Conservation (phyloP, 352 stramenopile genomes). For the Thraustochytrium sp. region DNA sequence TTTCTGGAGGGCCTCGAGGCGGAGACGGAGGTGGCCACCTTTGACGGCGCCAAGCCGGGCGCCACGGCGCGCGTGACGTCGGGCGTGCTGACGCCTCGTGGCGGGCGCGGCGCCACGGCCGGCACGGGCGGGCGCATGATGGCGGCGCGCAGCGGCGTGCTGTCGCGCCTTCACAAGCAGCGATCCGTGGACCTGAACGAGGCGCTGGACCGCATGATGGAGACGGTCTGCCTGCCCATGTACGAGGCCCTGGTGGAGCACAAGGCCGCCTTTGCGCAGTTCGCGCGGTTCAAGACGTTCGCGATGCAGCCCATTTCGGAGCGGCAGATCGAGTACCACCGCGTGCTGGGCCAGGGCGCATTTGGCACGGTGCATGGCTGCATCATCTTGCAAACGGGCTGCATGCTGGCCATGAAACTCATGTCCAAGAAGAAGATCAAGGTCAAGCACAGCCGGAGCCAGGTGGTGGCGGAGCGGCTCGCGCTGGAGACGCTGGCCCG, state of each 20-base stretch:
- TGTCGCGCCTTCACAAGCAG: background rate
- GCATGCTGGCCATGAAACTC: conserved; percentile 96
- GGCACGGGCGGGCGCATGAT: background rate
- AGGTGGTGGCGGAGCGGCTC: conserved; percentile 75
- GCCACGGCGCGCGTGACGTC: background rate
- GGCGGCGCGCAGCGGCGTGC: background rate
- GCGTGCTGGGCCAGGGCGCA: conserved; percentile 88
- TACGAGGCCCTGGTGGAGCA: conserved; percentile 40
- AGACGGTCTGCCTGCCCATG: background rate
- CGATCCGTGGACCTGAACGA: conserved; percentile 24
- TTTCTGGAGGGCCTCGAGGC: background rate
- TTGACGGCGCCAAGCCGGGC: background rate
- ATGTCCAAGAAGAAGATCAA: conserved; percentile 92
- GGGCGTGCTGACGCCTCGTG: background rate
- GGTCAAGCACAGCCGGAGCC: conserved; percentile 81
- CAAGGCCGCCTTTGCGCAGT: conserved; percentile 28
- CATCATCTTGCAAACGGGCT: conserved; percentile 67
- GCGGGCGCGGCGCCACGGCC: background rate
- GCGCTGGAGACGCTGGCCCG: conserved; percentile 89
- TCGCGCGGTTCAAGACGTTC: conserved; percentile 36
- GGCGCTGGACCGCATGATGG: conserved; percentile 7
- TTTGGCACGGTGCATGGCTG: conserved; percentile 82
- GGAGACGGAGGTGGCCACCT: conserved; percentile 14
- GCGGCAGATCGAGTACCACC: conserved; percentile 35
- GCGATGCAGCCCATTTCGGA: conserved; percentile 37